These are phyloP conservation scores for Draba incana DNA, from an alignment of 345 rosid species.

Conservation along the genomic window DNA sequence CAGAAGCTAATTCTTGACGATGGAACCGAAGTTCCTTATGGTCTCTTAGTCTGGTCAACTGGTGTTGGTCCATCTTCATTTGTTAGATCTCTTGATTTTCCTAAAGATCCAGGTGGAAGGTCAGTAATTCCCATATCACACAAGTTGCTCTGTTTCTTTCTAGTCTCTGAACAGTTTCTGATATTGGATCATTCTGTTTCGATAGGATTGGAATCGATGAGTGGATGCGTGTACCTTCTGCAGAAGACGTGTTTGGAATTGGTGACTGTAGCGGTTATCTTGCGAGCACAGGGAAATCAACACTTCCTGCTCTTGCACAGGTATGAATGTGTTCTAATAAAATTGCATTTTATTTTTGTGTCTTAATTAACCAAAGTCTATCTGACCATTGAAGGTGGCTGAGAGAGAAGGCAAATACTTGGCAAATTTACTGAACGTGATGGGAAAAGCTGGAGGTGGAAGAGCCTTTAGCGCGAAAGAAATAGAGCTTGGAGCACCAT, in stretches of 20 bases:
- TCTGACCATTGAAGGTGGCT: constrained; percentile 65
- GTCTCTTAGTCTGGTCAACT: constrained; percentile 91
- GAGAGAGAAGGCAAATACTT: constrained; percentile 97
- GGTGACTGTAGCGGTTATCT: constrained; percentile 98
- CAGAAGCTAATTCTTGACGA: constrained; percentile 73
- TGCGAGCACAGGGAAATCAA: constrained; percentile 82
- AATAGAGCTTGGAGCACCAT: constrained; percentile 63
- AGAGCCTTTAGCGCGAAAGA: constrained; percentile 57
- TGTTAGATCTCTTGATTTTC: constrained; percentile 69
- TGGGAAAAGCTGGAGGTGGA: constrained; percentile 81
- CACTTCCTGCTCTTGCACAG: constrained; percentile 99
- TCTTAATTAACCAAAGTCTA: background rate
- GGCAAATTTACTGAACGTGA: constrained; percentile 58
- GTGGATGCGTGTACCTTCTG: constrained; percentile 86
- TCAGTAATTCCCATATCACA: constrained; percentile 30
- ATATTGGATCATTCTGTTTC: constrained; percentile 21
- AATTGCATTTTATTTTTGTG: background rate
- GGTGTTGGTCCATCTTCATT: constrained; percentile 95
- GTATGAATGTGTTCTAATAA: constrained; percentile 37
- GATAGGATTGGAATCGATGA: constrained; percentile 88
- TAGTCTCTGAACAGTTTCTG: background rate
- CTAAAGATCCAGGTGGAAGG: constrained; percentile 98
- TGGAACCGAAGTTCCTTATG: constrained; percentile 82
- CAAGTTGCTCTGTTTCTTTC: background rate
- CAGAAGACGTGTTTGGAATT: constrained; percentile 78